Evolutionary conservation across 2,329 filamentous ascomycete species (phyloP).

Genomic region (Aureobasidium subglaciale): DNA sequence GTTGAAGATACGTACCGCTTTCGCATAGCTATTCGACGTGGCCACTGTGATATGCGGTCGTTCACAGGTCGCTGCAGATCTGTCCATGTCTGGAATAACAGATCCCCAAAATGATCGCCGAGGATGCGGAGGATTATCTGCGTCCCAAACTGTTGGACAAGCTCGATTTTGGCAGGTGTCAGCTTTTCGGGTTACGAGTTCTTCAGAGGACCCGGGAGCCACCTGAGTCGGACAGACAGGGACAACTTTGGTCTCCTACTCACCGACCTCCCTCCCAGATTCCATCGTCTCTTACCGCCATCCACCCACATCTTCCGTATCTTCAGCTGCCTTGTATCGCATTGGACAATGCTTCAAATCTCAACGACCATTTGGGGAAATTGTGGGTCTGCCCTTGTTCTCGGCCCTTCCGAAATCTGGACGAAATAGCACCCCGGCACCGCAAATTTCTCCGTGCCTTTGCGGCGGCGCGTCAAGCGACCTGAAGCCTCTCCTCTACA

Average conservation of each 20-base stretch:
- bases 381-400: neutral
- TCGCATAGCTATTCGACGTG: neutral
- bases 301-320: neutral
- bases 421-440: neutral
- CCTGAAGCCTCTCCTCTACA: neutral
- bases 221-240: neutral
- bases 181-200: neutral
- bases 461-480: neutral
- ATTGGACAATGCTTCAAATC: slow-evolving; percentile 1
- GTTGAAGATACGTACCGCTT: neutral
- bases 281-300: neutral
- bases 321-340: slow-evolving; percentile 1
- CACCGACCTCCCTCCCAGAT: neutral
- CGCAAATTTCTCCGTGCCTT: neutral
- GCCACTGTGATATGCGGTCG: neutral
- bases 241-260: neutral
- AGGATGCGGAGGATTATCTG: neutral
- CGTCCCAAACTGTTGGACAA: neutral
- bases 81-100: neutral
- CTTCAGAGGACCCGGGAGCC: neutral
- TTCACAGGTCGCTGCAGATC: neutral
- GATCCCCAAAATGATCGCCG: neutral
- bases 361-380: slow-evolving; percentile 1
- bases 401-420: neutral
- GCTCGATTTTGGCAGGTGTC: slow-evolving; percentile 6